Percentiles rank a stretch among this genome's conserved stretches.
Conservation (phyloP, 192 early-diverging fungal genomes). For the Irineochytrium annulatum region DNA sequence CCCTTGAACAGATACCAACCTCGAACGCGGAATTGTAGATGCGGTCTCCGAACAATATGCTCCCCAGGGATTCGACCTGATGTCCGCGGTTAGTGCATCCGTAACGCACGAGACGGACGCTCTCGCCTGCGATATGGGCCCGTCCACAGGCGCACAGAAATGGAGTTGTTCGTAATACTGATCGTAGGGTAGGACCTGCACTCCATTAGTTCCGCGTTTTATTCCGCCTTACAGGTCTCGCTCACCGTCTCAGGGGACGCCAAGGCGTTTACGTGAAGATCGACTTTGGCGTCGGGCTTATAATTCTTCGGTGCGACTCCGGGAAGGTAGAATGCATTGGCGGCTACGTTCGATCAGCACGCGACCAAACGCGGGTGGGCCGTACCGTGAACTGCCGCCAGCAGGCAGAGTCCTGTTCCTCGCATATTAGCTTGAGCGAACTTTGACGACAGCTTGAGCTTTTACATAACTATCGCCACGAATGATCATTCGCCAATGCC, state of each 20-base stretch:
- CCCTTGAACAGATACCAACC: constrained; percentile 37
- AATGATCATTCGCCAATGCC: no score
- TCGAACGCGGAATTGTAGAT: constrained; percentile 79
- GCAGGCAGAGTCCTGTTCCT: no score
- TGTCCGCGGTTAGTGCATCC: no score
- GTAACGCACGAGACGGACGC: background rate
- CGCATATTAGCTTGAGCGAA: no score
- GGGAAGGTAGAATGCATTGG: constrained; percentile 82
- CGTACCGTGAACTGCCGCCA: no score
- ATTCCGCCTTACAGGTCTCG: background rate
- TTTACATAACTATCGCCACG: no score
- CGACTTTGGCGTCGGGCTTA: constrained; percentile 56
- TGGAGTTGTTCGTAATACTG: constrained; percentile 81
- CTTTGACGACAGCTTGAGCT: no score
- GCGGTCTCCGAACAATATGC: constrained; percentile 92
- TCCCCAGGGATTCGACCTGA: constrained; percentile 78
- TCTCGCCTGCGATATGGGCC: constrained; percentile 28
- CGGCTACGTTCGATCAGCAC: background rate
- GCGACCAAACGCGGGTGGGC: no score
- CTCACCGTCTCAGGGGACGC: constrained; percentile 62
- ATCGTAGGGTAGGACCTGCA: constrained; percentile 68
- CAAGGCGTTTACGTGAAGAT: constrained; percentile 82
- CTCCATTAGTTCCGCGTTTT: background rate
- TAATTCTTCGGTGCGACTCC: constrained; percentile 92
- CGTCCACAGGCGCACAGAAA: constrained; percentile 75